Percentiles rank a stretch among this genome's conserved stretches.
These are phyloP conservation scores for Gleditsia sinensis DNA, from an alignment of 306 rosid genomes.

Conservation along the genomic window DNA sequence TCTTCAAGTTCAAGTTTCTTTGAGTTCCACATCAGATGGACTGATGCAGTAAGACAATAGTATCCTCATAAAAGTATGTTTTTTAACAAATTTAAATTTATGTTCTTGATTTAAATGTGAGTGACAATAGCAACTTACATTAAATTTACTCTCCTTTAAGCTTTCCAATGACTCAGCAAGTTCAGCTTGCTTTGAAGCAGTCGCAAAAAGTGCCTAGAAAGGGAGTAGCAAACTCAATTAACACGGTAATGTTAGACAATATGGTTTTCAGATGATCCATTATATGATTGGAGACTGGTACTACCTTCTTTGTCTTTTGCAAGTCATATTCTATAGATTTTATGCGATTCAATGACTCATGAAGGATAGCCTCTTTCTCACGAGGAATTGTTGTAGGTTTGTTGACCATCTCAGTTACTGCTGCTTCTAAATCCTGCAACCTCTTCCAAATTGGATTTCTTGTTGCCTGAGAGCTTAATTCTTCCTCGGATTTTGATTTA, in stretches of 20 bases:
- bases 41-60: neutral
- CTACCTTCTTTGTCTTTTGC: slow-evolving; percentile 90
- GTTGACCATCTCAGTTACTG: slow-evolving; percentile 69
- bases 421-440: slow-evolving; percentile 76
- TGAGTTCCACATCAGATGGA: slow-evolving; percentile 5
- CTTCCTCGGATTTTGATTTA: slow-evolving; percentile 57
- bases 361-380: slow-evolving; percentile 89
- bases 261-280: slow-evolving; percentile 22
- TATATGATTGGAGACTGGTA: slow-evolving; percentile 36
- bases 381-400: slow-evolving; percentile 86
- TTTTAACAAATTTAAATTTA: neutral
- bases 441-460: slow-evolving; percentile 79
- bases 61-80: neutral
- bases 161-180: slow-evolving; percentile 88
- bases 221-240: slow-evolving; percentile 34
- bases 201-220: slow-evolving; percentile 75
- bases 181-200: slow-evolving; percentile 92
- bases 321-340: slow-evolving; percentile 85
- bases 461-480: slow-evolving; percentile 35
- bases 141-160: slow-evolving; percentile 53
- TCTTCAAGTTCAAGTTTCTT: neutral
- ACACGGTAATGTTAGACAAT: slow-evolving; percentile 25
- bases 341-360: slow-evolving; percentile 87
- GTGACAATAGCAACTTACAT: slow-evolving; percentile 56
- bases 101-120: slow-evolving; percentile 15